phyloP scores from a whole-genome alignment of 495 filamentous ascomycete species.

The Trichoderma orchidacearum region DNA sequence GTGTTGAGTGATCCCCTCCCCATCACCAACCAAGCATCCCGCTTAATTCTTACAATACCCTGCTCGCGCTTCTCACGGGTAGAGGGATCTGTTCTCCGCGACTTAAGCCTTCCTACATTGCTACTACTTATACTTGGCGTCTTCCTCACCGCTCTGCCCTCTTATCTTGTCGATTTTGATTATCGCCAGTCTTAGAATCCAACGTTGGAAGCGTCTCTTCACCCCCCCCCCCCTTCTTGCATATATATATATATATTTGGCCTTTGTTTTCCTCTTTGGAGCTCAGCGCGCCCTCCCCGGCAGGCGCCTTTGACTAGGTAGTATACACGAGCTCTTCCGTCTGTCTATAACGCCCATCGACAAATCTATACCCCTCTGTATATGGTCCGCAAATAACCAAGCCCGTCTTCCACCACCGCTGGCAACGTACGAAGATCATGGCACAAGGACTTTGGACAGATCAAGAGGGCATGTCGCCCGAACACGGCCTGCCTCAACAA shows the following conservation, averaged over 20 bases:
- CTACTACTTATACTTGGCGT: neutral
- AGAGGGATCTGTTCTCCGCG: neutral
- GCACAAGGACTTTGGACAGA: neutral
- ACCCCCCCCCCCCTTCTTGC: too few species aligned
- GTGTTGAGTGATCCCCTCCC: neutral
- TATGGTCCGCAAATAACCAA: neutral
- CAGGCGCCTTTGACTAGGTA: neutral
- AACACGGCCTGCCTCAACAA: neutral
- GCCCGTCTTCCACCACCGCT: neutral
- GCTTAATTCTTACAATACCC: neutral
- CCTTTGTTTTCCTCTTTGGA: neutral
- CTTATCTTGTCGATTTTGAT: neutral
- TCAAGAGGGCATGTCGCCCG: neutral
- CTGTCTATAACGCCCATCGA: neutral
- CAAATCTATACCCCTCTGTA: neutral
- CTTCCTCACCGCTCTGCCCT: neutral
- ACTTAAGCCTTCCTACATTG: neutral
- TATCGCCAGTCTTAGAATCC: neutral
- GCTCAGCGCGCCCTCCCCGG: neutral
- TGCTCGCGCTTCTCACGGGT: neutral
- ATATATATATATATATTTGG: neutral
- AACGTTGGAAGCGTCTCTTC: neutral
- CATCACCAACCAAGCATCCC: neutral
- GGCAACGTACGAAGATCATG: neutral
- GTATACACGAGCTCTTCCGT: neutral